Evolutionary conservation across 106 monocot genomes (phyloP), one percentile per base, ranked within the genome.

Genomic region (Dioscorea alata): DNA sequence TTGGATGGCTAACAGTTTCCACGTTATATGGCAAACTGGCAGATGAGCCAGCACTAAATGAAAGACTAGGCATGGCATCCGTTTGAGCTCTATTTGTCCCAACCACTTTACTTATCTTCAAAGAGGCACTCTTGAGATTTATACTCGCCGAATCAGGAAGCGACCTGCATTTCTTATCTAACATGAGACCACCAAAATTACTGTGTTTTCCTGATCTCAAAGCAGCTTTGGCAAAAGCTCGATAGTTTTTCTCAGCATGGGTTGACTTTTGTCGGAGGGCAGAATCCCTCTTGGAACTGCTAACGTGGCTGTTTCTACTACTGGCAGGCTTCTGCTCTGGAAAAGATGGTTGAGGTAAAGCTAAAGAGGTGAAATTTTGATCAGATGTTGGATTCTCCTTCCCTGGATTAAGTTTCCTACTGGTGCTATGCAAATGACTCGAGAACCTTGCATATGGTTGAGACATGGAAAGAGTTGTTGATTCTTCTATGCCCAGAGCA

Each of bases 171-270:
- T 86, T 95, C 71, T 84, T 79, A 63, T 91, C 78, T 25, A 86
- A 54, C 13, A 86, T 69, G 59, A 75, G 48, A 57, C 76, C 72
- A 62, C 77, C 76, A 8, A 76, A 59, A 31, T 65, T 62, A 61
- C 72, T 79, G 53, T 77, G 75, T 64, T 86, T 95, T 50, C 67
- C 75, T 70, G 83, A 54, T 74, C 83, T 85, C 12, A 69, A 57
- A 65, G 61, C 59, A 24, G 75, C 79, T 88, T 81, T 91, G 33
- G 91, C 86, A 71, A 84, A 65, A n/a, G 79, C 70, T 23, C 88
- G 79, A 54, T 79, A 82, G 67, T 73, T 86, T 78, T 94, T 90
- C 64, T 95, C 95, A 69, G 79, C 69, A 49, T 81, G 82, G 25
- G 79, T 58, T 48, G 81, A 67, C 58, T 91, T 91, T 23, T 86